Conservation (phyloP, 2,329 filamentous ascomycete species). For the Raffaelea deltoideospora region DNA sequence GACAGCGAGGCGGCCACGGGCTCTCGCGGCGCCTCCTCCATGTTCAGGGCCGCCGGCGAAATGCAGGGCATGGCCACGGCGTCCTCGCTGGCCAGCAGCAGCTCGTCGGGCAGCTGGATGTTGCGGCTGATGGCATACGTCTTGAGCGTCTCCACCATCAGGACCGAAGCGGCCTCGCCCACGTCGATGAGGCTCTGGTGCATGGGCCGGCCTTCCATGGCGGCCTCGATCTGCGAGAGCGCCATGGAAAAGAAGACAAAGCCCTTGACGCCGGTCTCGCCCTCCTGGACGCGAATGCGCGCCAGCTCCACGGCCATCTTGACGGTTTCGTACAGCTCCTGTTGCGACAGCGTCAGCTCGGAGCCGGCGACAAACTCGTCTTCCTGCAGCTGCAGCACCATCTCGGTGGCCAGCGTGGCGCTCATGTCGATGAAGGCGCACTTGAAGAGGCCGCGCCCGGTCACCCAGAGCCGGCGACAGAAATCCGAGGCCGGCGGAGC, state of each 20-base stretch:
- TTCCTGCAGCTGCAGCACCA: slow-evolving; percentile 10
- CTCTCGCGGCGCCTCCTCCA: background rate
- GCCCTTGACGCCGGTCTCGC: slow-evolving; percentile 11
- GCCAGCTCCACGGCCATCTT: background rate
- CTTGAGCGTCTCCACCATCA: slow-evolving; percentile 1
- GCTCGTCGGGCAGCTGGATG: slow-evolving; percentile 2
- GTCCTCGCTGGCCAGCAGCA: background rate
- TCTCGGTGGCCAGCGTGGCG: slow-evolving; percentile 7
- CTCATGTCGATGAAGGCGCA: slow-evolving; percentile 8
- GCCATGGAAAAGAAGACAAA: slow-evolving; percentile 7
- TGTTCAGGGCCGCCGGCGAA: background rate
- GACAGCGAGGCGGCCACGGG: background rate
- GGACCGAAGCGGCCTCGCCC: background rate
- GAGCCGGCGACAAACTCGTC: slow-evolving; percentile 5
- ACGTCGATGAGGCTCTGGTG: slow-evolving; percentile 4
- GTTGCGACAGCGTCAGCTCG: slow-evolving; percentile 8
- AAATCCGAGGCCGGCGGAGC: slow-evolving; percentile 1
- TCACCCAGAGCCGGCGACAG: slow-evolving; percentile 6
- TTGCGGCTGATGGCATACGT: background rate
- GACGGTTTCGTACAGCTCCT: slow-evolving; percentile 8
- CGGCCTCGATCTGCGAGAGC: slow-evolving; percentile 8
- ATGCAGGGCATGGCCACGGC: background rate
- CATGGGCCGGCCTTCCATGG: slow-evolving; percentile 4
- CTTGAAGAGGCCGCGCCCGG: slow-evolving; percentile 10
- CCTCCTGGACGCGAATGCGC: slow-evolving; percentile 7